Base-by-base conservation (phyloP, 2,329 filamentous ascomycete species). In the Furcasterigmium furcatum region DNA sequence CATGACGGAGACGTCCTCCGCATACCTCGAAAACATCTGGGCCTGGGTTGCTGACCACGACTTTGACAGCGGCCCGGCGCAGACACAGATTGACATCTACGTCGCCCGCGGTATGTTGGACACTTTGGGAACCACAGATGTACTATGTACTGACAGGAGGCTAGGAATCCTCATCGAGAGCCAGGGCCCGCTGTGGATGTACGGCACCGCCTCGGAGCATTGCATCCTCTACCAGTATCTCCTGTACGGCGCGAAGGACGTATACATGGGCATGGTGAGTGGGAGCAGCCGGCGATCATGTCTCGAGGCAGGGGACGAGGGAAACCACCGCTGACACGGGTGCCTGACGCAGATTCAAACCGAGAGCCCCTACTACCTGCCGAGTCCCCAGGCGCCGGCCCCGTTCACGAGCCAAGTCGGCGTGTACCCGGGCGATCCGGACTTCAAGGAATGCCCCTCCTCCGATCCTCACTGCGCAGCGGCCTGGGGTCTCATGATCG, bases 11-110 rank as follows among this genome's bases (percentile, higher is more conserved):
- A 61, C 73, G 27, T 77, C 79, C 43, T 85, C 82, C 54, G 80
- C 82, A 38, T 95, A 95, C 69, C 72, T 95, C 38, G 91, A 96
- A 72, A 95, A 95, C 70, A 83, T 77, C 39, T 95, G 89, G 88
- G 85, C 88, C 65, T 95, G 91, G 90, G 86, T 90, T 38, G 83
- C 91, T 3, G 91, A 96, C 63, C 91, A 96, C 72, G 88, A 95
- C 61, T 84, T 96, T 20, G 91, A 96, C 63, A 76, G 82, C 12
- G 52, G 66, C 9, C n/a, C n/a, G n/a, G 84, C 86, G 58, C 80
- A 88, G 64, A 24, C 27, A 9, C 87, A 94, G 65, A 86, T 94
- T 64, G 85, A 88, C 68, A 82, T 96, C 59, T 96, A 87, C 79
- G 95, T 88, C 63, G 90, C 90, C 40, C 88, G 91, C 51, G 91